Percentiles rank a stretch among this genome's conserved stretches.
Conservation (phyloP, 257 asterid species). For the Knoxia roxburghii region DNA sequence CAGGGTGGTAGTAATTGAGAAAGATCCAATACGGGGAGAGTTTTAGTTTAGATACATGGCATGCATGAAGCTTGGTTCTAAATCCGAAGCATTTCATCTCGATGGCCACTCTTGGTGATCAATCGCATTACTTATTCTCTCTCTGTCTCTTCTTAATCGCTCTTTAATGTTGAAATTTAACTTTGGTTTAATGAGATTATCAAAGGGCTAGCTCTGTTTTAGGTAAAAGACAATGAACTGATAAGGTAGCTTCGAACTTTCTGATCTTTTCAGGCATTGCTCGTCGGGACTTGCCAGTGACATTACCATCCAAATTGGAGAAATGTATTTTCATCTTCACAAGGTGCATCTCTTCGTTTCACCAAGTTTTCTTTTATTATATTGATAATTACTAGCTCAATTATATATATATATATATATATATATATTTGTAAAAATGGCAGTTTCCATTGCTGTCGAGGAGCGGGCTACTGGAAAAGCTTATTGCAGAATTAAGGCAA, state of each 20-base stretch:
- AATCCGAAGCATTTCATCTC: constrained; percentile 69
- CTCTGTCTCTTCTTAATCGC: too few relatives aligned
- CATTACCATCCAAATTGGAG: constrained; percentile 66
- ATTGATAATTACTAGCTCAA: too few relatives aligned
- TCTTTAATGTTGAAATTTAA: too few relatives aligned
- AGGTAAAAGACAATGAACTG: background rate
- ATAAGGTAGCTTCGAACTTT: background rate
- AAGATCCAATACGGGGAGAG: background rate
- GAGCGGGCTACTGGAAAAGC: constrained; percentile 66
- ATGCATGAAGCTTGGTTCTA: constrained; percentile 71
- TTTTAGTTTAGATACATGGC: constrained; percentile 46
- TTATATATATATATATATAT: too few relatives aligned
- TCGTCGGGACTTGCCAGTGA: constrained; percentile 80
- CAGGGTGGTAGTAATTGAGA: background rate
- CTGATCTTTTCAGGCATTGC: constrained; percentile 45
- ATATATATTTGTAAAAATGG: too few relatives aligned
- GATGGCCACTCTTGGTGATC: constrained; percentile 72
- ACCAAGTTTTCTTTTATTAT: too few relatives aligned
- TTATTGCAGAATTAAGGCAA: constrained; percentile 41
- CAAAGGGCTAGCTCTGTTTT: background rate
- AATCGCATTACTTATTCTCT: background rate
- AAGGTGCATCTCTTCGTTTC: constrained; percentile 55
- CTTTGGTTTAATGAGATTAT: too few relatives aligned
- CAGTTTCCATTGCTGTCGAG: constrained; percentile 86
- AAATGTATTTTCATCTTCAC: constrained; percentile 86